Percentiles rank a stretch among this genome's conserved stretches.
Evolutionary conservation across 139 green algal species (phyloP).

Genomic region (Astrephomene gubernaculifera): DNA sequence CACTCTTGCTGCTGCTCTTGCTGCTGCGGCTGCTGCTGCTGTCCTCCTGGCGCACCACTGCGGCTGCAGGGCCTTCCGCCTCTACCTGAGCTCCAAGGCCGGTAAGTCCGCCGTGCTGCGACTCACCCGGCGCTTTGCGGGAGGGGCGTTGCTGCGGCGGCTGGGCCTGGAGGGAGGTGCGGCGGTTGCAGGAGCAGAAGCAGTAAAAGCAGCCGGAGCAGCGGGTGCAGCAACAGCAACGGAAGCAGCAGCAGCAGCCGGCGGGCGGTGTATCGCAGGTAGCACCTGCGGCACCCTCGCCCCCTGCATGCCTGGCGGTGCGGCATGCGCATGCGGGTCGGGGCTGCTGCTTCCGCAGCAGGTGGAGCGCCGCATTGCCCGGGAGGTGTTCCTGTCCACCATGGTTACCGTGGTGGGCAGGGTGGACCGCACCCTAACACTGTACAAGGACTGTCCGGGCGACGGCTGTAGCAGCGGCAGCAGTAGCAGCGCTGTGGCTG

Average conservation of each 20-base stretch:
- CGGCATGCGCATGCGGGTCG: too few relatives aligned
- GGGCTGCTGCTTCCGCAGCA: background rate
- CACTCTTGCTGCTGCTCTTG: too few relatives aligned
- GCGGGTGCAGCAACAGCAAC: background rate
- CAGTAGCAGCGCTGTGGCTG: too few relatives aligned
- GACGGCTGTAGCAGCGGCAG: too few relatives aligned
- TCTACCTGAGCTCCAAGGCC: slow-evolving; percentile 71
- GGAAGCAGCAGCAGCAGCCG: slow-evolving; percentile 32
- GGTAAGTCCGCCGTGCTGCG: slow-evolving; percentile 67
- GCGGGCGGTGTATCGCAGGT: too few relatives aligned
- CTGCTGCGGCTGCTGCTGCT: too few relatives aligned
- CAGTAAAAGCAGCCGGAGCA: background rate
- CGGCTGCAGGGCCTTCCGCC: slow-evolving; percentile 70
- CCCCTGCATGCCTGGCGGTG: too few relatives aligned
- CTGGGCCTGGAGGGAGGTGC: background rate
- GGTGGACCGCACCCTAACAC: background rate
- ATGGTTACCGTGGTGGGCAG: slow-evolving; percentile 4
- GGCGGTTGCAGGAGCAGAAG: slow-evolving; percentile 7
- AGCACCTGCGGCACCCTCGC: too few relatives aligned
- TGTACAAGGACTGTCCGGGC: slow-evolving; percentile 45
- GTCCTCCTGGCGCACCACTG: too few relatives aligned
- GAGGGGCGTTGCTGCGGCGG: slow-evolving; percentile 7
- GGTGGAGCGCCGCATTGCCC: background rate
- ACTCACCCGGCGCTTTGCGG: slow-evolving; percentile 53
- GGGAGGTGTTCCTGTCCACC: slow-evolving; percentile 27